These are phyloP conservation scores for Hypoxylon sp. DNA, from an alignment of 2,329 filamentous ascomycete species.

Conservation along the genomic window DNA sequence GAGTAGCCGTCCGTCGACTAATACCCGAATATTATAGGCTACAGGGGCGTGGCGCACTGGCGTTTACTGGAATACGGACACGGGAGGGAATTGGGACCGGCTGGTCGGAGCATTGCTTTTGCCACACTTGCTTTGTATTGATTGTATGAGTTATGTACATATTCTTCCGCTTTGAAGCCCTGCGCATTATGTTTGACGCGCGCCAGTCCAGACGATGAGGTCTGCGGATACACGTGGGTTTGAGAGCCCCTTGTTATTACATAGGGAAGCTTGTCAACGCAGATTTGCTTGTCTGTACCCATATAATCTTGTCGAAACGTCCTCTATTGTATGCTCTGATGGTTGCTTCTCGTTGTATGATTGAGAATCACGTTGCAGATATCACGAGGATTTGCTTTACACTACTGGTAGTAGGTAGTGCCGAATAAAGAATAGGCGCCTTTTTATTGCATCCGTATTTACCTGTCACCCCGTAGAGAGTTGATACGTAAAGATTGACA, in stretches of 20 bases:
- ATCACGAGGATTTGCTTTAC: background rate
- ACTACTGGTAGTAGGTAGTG: background rate
- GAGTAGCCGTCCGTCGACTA: slow-evolving; percentile 32
- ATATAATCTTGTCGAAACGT: slow-evolving; percentile 4
- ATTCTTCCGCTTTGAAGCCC: slow-evolving; percentile 6
- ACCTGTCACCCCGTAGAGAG: background rate
- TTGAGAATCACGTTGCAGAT: background rate
- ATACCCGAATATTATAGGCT: slow-evolving; percentile 34
- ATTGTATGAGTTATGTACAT: slow-evolving; percentile 42
- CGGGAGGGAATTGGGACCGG: slow-evolving; percentile 16
- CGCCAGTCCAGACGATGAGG: background rate
- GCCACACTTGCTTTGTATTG: slow-evolving; percentile 6
- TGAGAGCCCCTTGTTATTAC: background rate
- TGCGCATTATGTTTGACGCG: background rate
- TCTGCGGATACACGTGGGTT: background rate
- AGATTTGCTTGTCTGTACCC: slow-evolving; percentile 37
- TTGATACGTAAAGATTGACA: background rate
- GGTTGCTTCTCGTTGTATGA: background rate
- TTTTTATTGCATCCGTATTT: background rate
- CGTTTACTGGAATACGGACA: slow-evolving; percentile 27
- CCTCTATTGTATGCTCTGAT: slow-evolving; percentile 29
- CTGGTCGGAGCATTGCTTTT: slow-evolving; percentile 14
- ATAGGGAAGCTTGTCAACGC: background rate
- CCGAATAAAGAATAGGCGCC: background rate
- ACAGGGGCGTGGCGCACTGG: slow-evolving; percentile 25